A percentile compares a stretch with the other conserved stretches of the same genome.
Evolutionary conservation across 371 early-diverging fungal genomes (phyloP).

Genomic region (Circinella umbellata): DNA sequence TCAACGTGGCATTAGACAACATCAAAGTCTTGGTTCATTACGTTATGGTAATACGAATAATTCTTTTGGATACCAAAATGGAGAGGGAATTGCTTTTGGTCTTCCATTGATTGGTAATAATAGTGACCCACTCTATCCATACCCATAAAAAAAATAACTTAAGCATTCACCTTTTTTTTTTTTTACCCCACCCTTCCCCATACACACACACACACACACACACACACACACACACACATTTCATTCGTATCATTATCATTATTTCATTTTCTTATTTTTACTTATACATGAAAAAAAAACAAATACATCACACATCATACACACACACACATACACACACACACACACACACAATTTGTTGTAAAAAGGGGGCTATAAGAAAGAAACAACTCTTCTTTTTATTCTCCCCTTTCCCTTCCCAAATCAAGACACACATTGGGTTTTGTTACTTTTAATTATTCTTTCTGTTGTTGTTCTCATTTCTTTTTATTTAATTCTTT

Average conservation of each 20-base stretch:
- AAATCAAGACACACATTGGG: no score
- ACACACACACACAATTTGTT: not conserved
- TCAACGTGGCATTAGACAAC: slow-evolving; percentile 15
- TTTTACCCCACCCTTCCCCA: not conserved
- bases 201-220: not conserved
- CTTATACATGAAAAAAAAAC: no score
- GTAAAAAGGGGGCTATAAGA: not conserved
- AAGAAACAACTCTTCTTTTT: not conserved
- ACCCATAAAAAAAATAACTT: slow-evolving; percentile 13
- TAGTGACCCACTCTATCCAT: slow-evolving; percentile 14
- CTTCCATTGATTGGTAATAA: slow-evolving; percentile 20
- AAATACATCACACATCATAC: no score
- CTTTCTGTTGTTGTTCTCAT: no score
- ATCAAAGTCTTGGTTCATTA: slow-evolving; percentile 19
- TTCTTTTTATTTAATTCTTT: no score
- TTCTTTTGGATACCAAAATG: slow-evolving; percentile 4
- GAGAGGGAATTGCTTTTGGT: slow-evolving; percentile 16
- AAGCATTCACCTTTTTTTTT: not conserved
- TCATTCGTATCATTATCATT: not conserved
- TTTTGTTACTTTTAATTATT: no score
- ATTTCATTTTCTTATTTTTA: not conserved
- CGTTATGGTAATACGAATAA: slow-evolving; percentile 6
- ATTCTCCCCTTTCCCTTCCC: not conserved
- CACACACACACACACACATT: not conserved
- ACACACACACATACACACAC: no score